Evolutionary conservation across 768 basidiomycete genomes (phyloP), one percentile per base, ranked within the genome.

Genomic region (Paxillus ammoniavirescens): DNA sequence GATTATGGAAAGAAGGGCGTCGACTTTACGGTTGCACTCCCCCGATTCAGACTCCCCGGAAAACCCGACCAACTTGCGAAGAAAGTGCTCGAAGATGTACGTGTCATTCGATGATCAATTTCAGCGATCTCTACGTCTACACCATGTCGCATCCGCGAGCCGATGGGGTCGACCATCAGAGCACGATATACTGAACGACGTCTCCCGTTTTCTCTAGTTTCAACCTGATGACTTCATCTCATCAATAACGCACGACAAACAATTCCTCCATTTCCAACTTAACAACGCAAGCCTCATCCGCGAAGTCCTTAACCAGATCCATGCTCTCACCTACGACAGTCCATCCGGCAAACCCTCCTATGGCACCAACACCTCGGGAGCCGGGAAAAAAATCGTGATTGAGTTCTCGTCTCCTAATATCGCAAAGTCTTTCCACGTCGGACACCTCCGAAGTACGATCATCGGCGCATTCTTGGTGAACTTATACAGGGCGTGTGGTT

Each of bases 341-440:
- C 74, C 83, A 2, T 80, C 82, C 7, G 76, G 78, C 28, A 69
- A 76, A 47, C 82, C 87, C 7, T 82, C 86, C 38, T 99, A 93
- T 63, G 96, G 96, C n/a, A 79, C 82, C 3, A 95, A 93, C 68
- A 74, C 75, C 28, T 74, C 76, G 3, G 93, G 91, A 5, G 76
- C 79, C 42, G 93, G 93, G 10, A 94, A 97, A 74, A 91, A 83
- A 47, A 73, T 90, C 56, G 69, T 96, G 60, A 80, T 96, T 64
- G 96, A 98, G 71, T 98, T 91, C 72, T 97, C 93, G 2, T 92
- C 91, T 2, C 95, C 95, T 14, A 98, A 99, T 66, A 98, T 98
- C 61, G 96, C 96, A 17, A 99, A 99, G 69, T 88, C 89, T 5
- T 98, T 98, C 83, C 96, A 99, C 62, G 94, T 97, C 49, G 97